Evolutionary conservation across 2,329 filamentous ascomycete species (phyloP).

Genomic region (Calycina herbarum): DNA sequence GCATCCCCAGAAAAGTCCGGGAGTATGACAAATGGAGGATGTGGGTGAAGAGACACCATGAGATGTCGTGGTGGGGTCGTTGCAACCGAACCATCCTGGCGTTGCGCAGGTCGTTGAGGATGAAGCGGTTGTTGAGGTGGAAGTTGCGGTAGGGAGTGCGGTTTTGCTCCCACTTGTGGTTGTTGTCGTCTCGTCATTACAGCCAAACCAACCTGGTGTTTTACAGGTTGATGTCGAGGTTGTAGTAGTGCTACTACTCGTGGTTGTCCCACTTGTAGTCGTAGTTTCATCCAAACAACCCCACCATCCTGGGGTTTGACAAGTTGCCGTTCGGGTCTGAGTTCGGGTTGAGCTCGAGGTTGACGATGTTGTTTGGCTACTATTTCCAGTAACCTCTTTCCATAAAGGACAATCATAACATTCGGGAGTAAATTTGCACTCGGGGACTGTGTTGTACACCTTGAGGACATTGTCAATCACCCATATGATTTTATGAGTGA

Average conservation of each 20-base stretch:
- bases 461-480: conserved; percentile 87
- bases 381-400: conserved; percentile 77
- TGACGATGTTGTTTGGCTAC: conserved; percentile 72
- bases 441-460: conserved; percentile 77
- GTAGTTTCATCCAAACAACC: conserved; percentile 46
- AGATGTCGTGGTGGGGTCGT: conserved; percentile 47
- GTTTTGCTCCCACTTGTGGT: conserved; percentile 33
- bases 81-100: conserved; percentile 48
- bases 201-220: conserved; percentile 49
- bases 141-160: conserved; percentile 32
- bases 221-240: conserved; percentile 43
- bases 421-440: conserved; percentile 72
- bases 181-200: conserved; percentile 48
- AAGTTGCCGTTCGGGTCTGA: conserved; percentile 76
- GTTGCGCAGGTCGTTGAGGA: conserved; percentile 40
- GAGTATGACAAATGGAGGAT: conserved; percentile 48
- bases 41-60: conserved; percentile 35
- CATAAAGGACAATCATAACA: conserved; percentile 90
- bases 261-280: conserved; percentile 31
- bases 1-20: conserved; percentile 61
- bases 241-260: conserved; percentile 34
- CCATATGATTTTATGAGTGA: conserved; percentile 84
- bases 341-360: conserved; percentile 61
- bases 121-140: conserved; percentile 28
- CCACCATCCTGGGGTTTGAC: conserved; percentile 88